Conservation (phyloP, 2,329 filamentous ascomycete species). For the Stagonosporopsis cucurbitacearum region DNA sequence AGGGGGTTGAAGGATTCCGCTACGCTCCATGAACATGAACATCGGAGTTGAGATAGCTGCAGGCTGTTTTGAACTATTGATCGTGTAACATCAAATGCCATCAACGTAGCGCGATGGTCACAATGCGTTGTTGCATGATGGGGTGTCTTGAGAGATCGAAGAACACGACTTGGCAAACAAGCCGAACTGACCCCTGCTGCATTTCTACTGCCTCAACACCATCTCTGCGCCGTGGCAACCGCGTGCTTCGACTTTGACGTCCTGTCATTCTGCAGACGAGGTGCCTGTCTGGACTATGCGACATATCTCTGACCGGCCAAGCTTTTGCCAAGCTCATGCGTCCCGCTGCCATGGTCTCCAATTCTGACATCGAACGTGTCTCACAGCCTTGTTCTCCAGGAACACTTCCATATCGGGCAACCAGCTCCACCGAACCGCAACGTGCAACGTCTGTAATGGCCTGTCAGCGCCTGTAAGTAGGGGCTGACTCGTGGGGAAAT, state of each 20-base stretch:
- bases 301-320: conserved; percentile 23
- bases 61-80: background rate
- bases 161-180: background rate
- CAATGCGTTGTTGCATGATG: background rate
- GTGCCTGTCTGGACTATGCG: conserved; percentile 6
- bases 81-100: background rate
- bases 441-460: conserved; percentile 23
- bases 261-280: background rate
- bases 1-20: conserved; percentile 37
- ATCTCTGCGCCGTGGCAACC: background rate
- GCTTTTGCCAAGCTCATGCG: conserved; percentile 31
- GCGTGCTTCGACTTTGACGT: background rate
- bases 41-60: background rate
- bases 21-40: conserved; percentile 27
- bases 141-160: background rate
- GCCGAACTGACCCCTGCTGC: background rate
- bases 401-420: conserved; percentile 8
- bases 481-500: conserved; percentile 24
- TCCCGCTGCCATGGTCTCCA: conserved; percentile 16
- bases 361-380: conserved; percentile 28
- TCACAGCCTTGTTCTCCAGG: conserved; percentile 23
- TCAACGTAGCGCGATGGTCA: background rate
- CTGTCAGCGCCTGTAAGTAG: conserved; percentile 4
- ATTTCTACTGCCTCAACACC: background rate
- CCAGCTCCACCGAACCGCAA: conserved; percentile 19